Percentiles rank a stretch among this genome's conserved stretches.
These are phyloP conservation scores for Xylaria sp. DNA, from an alignment of 2,329 filamentous ascomycete species.

Conservation along the genomic window DNA sequence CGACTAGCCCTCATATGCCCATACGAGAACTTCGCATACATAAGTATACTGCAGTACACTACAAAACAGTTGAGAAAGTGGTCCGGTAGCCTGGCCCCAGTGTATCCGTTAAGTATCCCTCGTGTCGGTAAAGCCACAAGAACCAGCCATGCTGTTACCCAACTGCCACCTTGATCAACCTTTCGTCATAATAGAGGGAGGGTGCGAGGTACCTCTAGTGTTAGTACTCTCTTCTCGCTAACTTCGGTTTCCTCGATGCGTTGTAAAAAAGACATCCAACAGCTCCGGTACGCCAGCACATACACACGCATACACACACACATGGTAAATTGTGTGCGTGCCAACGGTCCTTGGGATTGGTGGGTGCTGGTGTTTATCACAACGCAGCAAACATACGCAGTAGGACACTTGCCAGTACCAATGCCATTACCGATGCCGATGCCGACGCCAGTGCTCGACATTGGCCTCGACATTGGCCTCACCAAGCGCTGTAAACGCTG, in stretches of 20 bases:
- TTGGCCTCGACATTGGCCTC: slow-evolving; percentile 17
- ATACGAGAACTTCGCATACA: slow-evolving; percentile 22
- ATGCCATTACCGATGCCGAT: not conserved
- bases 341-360: slow-evolving; percentile 18
- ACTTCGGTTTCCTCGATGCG: not conserved
- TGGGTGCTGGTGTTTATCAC: slow-evolving; percentile 15
- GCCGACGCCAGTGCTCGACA: slow-evolving; percentile 16
- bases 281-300: slow-evolving; percentile 3
- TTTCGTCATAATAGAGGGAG: slow-evolving; percentile 13
- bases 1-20: slow-evolving; percentile 40
- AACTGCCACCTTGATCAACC: slow-evolving; percentile 20
- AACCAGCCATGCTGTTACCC: slow-evolving; percentile 3
- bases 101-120: slow-evolving; percentile 28
- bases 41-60: not conserved
- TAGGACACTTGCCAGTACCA: not conserved
- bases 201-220: not conserved
- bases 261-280: slow-evolving; percentile 3
- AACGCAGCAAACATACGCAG: slow-evolving; percentile 12
- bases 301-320: not conserved
- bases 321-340: not conserved
- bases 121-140: slow-evolving; percentile 31
- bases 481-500: slow-evolving; percentile 16
- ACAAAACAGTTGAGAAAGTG: slow-evolving; percentile 1
- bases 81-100: slow-evolving; percentile 16
- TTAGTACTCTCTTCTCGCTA: not conserved